A percentile compares a stretch with the other conserved stretches of the same genome.
Evolutionary conservation across 2,329 filamentous ascomycete species (phyloP).

Genomic region (Sporothrix luriei): DNA sequence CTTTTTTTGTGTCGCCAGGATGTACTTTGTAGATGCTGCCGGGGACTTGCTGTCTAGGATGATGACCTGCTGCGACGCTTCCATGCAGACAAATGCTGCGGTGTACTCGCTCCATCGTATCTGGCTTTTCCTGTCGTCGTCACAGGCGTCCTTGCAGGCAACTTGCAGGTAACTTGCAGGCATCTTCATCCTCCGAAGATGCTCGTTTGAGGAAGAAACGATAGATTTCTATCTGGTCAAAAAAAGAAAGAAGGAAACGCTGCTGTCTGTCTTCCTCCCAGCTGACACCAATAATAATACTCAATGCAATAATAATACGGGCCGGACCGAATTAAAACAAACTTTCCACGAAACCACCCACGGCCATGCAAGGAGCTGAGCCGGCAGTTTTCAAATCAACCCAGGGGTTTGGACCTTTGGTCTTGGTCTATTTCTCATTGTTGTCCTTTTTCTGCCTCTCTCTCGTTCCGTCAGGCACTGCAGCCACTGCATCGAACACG

Average conservation of each 20-base stretch:
- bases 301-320: conserved; percentile 12
- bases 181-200: not conserved
- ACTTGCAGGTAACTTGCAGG: no score
- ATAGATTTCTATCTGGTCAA: not conserved
- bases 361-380: not conserved
- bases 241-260: no score
- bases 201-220: not conserved
- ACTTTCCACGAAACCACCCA: not conserved
- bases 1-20: not conserved
- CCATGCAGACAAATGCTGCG: not conserved
- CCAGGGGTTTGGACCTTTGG: not conserved
- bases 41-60: no score
- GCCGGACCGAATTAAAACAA: conserved; percentile 12
- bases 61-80: not conserved
- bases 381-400: not conserved
- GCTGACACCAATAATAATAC: not conserved
- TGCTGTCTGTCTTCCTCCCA: no score
- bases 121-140: not conserved
- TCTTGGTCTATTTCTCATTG: not conserved
- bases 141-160: not conserved
- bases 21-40: not conserved
- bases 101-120: not conserved
- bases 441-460: no score
- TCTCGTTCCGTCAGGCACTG: not conserved
- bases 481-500: not conserved